Base-by-base conservation (phyloP, 2,329 filamentous ascomycete species). In the Fusarium temperatum region DNA sequence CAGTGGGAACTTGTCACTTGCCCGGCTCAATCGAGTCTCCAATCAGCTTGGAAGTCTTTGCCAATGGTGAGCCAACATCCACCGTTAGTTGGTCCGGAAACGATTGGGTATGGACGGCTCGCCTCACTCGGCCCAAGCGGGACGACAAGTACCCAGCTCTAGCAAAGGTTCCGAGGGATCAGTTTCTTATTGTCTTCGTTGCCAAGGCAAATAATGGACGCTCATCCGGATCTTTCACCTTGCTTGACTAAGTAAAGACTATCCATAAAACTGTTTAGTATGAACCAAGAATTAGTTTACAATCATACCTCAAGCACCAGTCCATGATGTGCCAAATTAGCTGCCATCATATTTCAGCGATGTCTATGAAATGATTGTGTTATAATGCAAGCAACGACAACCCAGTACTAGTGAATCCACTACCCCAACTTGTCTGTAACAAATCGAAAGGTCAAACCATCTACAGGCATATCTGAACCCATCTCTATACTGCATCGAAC, bases 371-470 rank as follows among this genome's bases (percentile, higher is more conserved):
- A 32, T 32, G 5, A 32, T 32, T 32, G 2, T 32, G 30, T 14
- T 32, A 32, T 14, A 32, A 32, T 32, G 32, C 13, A 14, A 32
- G 13, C 32, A 32, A 14, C 32, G 2, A 32, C 2, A 32, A 14
- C 13, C 32, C 13, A 32, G 32, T 32, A 32, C 13, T 36, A 9
- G 15, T 0, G 9, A 36, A 1, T 17, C 35, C 7, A 36, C 35
- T 36, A 36, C 15, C 15, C 15, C 35, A 36, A 15, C 15, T 36
- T 36, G 35, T 36, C 14, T 36, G 15, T 36, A 36, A 36, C 35
- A 17, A 36, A 36, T 1, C 56, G 48, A 48, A 74, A 74, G 0
- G 56, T 70, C 1, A 74, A 26, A 26, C 59, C 69, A 42, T 48
- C 4, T 3, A 65, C 30, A 12, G 1, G 4, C 8, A 4, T 4